These are phyloP conservation scores for Sordariomycetes sp. DNA, from an alignment of 2,329 filamentous ascomycete genomes.

Conservation along the genomic window DNA sequence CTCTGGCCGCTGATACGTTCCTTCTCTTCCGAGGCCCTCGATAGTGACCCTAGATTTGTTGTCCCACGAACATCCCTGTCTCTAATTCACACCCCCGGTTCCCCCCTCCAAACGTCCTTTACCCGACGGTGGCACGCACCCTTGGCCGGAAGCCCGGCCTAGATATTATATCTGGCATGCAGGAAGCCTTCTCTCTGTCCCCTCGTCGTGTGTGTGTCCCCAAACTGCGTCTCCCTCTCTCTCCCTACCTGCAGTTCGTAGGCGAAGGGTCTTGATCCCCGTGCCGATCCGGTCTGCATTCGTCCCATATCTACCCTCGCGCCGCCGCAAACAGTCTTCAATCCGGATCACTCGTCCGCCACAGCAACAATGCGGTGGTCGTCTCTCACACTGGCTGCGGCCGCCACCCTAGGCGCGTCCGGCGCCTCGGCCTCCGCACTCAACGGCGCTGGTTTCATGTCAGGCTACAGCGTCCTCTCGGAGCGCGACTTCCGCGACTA, in stretches of 20 bases:
- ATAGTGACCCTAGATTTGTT: not conserved
- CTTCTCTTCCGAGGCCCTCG: not conserved
- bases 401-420: conserved; percentile 3
- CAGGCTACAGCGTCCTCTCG: not conserved
- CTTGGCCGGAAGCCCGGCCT: not conserved
- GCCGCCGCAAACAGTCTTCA: not conserved
- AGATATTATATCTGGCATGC: conserved; percentile 3
- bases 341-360: not conserved
- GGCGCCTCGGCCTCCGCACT: not conserved
- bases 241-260: not conserved
- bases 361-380: not conserved
- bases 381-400: conserved; percentile 1
- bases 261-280: not conserved
- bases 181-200: not conserved
- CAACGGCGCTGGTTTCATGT: not conserved
- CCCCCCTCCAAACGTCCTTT: not conserved
- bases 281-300: not conserved
- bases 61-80: not conserved
- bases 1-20: not conserved
- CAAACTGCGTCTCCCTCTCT: not conserved
- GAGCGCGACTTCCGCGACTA: conserved; percentile 1
- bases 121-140: conserved; percentile 1
- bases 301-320: not conserved
- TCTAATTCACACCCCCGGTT: not conserved
- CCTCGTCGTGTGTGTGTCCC: not conserved